Evolutionary conservation across 768 basidiomycete genomes (phyloP).

Genomic region (Imleria badia): DNA sequence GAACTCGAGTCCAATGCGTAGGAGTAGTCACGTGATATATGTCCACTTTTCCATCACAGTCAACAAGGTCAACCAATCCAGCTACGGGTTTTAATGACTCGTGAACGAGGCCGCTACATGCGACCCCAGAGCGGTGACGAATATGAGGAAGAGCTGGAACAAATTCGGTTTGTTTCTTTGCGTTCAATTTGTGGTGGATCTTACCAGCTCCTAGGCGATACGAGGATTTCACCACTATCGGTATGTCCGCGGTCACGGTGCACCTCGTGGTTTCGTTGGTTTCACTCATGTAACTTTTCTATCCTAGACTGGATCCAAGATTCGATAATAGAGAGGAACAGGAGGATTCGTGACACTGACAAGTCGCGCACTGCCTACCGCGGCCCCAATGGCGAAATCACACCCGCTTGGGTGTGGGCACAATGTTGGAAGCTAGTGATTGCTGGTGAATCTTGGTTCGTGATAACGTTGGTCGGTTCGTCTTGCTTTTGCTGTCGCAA

Average conservation of each 20-base stretch:
- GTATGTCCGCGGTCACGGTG: conserved; percentile 41
- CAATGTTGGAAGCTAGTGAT: conserved; percentile 58
- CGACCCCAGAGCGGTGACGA: conserved; percentile 35
- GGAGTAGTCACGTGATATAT: conserved; percentile 15
- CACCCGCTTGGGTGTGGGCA: conserved; percentile 59
- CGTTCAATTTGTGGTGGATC: background rate
- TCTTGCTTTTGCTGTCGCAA: conserved; percentile 11
- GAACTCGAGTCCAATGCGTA: too few species aligned
- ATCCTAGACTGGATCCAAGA: conserved; percentile 94
- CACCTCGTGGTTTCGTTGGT: conserved; percentile 12
- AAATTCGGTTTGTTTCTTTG: conserved; percentile 50
- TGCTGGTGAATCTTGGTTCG: conserved; percentile 88
- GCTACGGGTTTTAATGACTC: conserved; percentile 21
- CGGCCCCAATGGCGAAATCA: conserved; percentile 50
- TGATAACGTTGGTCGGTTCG: conserved; percentile 87
- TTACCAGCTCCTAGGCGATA: conserved; percentile 61
- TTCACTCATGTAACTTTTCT: conserved; percentile 8
- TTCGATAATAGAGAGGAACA: conserved; percentile 82
- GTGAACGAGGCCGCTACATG: conserved; percentile 22
- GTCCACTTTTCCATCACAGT: background rate
- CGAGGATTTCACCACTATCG: conserved; percentile 94
- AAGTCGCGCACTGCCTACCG: conserved; percentile 43
- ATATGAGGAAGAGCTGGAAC: conserved; percentile 65
- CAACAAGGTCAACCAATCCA: background rate
- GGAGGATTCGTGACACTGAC: conserved; percentile 62